Conservation (phyloP, 2,329 filamentous ascomycete species). For the Aspergillus tamarii region DNA sequence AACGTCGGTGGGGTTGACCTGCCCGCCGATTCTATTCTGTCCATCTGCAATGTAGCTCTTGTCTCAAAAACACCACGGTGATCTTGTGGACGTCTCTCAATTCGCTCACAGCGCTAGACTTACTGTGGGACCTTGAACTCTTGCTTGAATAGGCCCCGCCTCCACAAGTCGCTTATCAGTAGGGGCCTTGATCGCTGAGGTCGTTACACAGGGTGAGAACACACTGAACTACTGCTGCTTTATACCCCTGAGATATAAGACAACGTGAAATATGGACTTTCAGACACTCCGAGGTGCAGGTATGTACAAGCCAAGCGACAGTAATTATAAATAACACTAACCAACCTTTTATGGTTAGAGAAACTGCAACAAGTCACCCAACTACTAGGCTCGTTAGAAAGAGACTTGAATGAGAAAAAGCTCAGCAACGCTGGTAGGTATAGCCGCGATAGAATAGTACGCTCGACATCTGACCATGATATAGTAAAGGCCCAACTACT, state of each 20-base stretch:
- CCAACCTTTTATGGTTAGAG: conserved; percentile 44
- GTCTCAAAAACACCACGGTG: background rate
- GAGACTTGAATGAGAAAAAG: conserved; percentile 63
- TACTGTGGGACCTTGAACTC: background rate
- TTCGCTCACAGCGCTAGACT: background rate
- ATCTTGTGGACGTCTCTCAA: background rate
- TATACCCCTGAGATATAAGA: background rate
- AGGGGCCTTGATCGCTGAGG: background rate
- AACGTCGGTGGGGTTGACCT: conserved; percentile 22
- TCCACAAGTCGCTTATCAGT: background rate
- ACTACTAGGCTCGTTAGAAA: conserved; percentile 63
- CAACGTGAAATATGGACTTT: conserved; percentile 25
- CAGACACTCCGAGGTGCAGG: conserved; percentile 31
- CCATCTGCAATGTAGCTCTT: conserved; percentile 8
- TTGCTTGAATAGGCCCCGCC: background rate
- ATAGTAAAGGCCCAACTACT: conserved; percentile 49
- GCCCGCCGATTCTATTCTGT: conserved; percentile 10
- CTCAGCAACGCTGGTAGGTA: conserved; percentile 62
- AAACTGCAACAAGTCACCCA: conserved; percentile 71
- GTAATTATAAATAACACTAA: conserved; percentile 1
- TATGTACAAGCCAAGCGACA: conserved; percentile 17
- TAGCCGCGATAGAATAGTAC: background rate
- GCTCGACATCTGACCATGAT: conserved; percentile 5
- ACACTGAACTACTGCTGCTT: background rate
- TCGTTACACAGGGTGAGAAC: background rate